These are phyloP conservation scores for Capronia coronata DNA, from an alignment of 2,329 filamentous ascomycete species.

Conservation along the genomic window DNA sequence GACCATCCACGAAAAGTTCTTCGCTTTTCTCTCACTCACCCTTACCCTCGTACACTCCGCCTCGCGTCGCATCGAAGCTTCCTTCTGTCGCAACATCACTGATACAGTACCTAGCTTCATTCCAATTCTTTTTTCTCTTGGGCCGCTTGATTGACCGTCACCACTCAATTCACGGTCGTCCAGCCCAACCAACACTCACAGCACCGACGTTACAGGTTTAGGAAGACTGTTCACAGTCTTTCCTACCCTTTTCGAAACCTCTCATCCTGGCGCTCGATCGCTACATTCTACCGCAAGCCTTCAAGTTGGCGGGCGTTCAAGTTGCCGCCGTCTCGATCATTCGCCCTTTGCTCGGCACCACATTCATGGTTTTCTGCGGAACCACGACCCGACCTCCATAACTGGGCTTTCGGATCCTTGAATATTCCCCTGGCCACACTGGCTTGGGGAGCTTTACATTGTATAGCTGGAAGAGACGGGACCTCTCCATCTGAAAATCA, in stretches of 20 bases:
- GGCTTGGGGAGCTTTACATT: conserved; percentile 11
- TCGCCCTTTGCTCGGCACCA: conserved; percentile 86
- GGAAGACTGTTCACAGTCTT: conserved; percentile 28
- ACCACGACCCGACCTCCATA: conserved; percentile 97
- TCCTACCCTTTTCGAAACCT: conserved; percentile 25
- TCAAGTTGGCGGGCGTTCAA: conserved; percentile 85
- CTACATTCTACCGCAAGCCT: conserved; percentile 48
- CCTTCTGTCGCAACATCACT: not conserved
- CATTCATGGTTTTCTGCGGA: conserved; percentile 90
- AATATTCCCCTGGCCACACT: conserved; percentile 8
- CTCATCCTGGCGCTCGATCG: conserved; percentile 39
- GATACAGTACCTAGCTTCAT: no score
- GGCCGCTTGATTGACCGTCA: not conserved
- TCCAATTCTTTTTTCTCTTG: not conserved
- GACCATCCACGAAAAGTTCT: not conserved
- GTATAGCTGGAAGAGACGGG: conserved; percentile 4
- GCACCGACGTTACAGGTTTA: conserved; percentile 2
- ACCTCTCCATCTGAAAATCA: not conserved
- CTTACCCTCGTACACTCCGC: not conserved
- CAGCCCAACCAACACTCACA: not conserved
- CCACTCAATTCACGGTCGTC: not conserved
- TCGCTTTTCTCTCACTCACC: not conserved
- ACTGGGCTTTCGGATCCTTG: conserved; percentile 47
- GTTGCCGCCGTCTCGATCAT: conserved; percentile 65
- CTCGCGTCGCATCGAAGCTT: no score